Evolutionary conservation across 768 basidiomycete genomes (phyloP).

Genomic region (Solioccasus polychromus): DNA sequence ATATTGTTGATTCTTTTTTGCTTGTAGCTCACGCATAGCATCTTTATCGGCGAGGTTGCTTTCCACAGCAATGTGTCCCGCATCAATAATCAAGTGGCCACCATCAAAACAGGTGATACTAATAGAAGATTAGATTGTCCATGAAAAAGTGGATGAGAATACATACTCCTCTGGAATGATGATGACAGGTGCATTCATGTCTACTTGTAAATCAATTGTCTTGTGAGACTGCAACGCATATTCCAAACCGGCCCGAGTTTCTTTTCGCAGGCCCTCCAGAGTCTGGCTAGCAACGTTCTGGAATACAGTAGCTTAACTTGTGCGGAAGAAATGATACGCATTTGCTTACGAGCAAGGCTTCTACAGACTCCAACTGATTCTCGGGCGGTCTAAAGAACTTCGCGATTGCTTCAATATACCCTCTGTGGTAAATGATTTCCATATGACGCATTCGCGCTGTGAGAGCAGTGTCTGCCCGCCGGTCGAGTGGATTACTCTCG

Average conservation of each 20-base stretch:
- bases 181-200: conserved; percentile 95
- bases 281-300: conserved; percentile 92
- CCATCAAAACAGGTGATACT: conserved; percentile 77
- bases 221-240: conserved; percentile 91
- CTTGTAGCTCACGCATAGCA: conserved; percentile 70
- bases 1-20: conserved; percentile 83
- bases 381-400: conserved; percentile 92
- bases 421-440: conserved; percentile 95
- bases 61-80: conserved; percentile 92
- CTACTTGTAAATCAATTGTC: conserved; percentile 94
- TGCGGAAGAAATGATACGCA: background rate
- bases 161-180: conserved; percentile 90
- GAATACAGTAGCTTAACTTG: conserved; percentile 1
- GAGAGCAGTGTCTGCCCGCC: conserved; percentile 86
- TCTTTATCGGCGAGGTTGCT: conserved; percentile 87
- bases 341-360: conserved; percentile 75
- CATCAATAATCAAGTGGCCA: conserved; percentile 89
- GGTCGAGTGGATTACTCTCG: conserved; percentile 89
- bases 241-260: conserved; percentile 92
- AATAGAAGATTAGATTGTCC: conserved; percentile 9
- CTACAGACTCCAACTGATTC: conserved; percentile 93
- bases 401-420: conserved; percentile 89
- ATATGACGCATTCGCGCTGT: conserved; percentile 90
- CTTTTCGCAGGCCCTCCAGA: conserved; percentile 87
- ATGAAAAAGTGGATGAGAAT: conserved; percentile 13